Base-by-base conservation (phyloP, 495 filamentous ascomycete species). In the Podospora pseudopauciseta region DNA sequence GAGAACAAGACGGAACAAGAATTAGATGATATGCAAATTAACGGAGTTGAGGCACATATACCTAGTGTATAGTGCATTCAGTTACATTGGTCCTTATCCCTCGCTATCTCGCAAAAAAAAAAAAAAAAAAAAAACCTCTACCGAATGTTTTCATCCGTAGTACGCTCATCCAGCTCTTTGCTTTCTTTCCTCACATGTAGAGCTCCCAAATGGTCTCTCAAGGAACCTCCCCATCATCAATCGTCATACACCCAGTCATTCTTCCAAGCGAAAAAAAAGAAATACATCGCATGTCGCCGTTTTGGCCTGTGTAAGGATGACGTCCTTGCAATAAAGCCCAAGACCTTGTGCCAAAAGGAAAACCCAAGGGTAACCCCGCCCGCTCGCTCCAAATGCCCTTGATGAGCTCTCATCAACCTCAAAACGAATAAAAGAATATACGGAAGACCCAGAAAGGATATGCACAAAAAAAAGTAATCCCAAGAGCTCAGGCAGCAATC, bases 11-110 rank as follows among this genome's bases (percentile, higher is more conserved):
- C 39, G 9, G 9, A 49, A 49, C 16, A 26, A 58, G n/a, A 26
- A 5, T 58, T 19, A n/a, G 60, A 62, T n/a, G 27, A 26, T 16
- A 4, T 28, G 60, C n/a, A 62, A 32, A 63, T 63, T 63, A 63
- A 63, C 32, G 32, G 61, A 63, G 61, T 63, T 63, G 61, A 63
- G 61, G 61, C 61, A 49, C 61, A 63, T 28, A 61, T 49, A 63
- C 61, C 61, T 63, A 63, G 19, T 63, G 61, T 63, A 49, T 18
- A 63, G 61, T 63, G 61, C 61, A 63, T 20, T 44, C 30, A 61
- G 26, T 61, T 61, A 28, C 30, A 30, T 61, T 58, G n/a, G 56
- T 58, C 19, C n/a, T 58, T 20, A 58, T 58, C 19, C 23, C 56
- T 9, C 20, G n/a, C 20, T 20, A 58, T 20, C 19, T 2, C 6